Percentiles rank a stretch among this genome's conserved stretches.
phyloP scores from a whole-genome alignment of 2,329 filamentous ascomycete species.

The Aspergillus neotritici region DNA sequence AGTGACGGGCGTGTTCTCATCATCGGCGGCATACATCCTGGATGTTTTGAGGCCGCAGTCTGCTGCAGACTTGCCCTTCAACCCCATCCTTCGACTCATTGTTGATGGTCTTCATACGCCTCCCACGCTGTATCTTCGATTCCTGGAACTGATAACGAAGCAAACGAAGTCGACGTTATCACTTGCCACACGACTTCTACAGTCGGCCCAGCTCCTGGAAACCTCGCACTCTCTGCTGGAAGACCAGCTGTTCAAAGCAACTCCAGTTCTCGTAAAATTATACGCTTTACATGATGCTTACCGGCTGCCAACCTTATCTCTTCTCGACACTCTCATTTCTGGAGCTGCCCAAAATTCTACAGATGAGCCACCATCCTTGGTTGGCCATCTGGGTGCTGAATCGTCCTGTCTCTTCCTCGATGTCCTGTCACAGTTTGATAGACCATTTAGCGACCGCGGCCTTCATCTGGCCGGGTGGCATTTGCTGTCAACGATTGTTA shows the following conservation, averaged over 20 bases:
- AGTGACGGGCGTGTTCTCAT: constrained; percentile 60
- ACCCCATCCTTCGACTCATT: constrained; percentile 68
- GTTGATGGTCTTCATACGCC: constrained; percentile 56
- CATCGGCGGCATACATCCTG: constrained; percentile 69
- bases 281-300: constrained; percentile 66
- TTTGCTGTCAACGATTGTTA: constrained; percentile 78
- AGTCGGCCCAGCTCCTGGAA: constrained; percentile 60
- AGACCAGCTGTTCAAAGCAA: constrained; percentile 72
- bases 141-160: constrained; percentile 51
- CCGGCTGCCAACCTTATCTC: constrained; percentile 58
- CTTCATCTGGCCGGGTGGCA: constrained; percentile 72
- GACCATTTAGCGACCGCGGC: constrained; percentile 61
- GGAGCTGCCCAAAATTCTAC: constrained; percentile 57
- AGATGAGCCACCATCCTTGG: constrained; percentile 84
- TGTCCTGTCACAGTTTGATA: constrained; percentile 69
- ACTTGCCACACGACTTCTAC: constrained; percentile 65
- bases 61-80: constrained; percentile 65
- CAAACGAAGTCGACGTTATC: constrained; percentile 60
- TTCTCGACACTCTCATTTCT: constrained; percentile 69
- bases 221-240: constrained; percentile 63
- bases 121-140: constrained; percentile 57
- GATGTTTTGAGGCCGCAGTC: constrained; percentile 69
- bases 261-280: constrained; percentile 69
- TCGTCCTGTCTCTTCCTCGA: constrained; percentile 79
- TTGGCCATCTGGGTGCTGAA: constrained; percentile 78